Percentiles rank a stretch among this genome's conserved stretches.
These are phyloP conservation scores for Penicillium samsonianum DNA, from an alignment of 495 filamentous ascomycete genomes.

Conservation along the genomic window DNA sequence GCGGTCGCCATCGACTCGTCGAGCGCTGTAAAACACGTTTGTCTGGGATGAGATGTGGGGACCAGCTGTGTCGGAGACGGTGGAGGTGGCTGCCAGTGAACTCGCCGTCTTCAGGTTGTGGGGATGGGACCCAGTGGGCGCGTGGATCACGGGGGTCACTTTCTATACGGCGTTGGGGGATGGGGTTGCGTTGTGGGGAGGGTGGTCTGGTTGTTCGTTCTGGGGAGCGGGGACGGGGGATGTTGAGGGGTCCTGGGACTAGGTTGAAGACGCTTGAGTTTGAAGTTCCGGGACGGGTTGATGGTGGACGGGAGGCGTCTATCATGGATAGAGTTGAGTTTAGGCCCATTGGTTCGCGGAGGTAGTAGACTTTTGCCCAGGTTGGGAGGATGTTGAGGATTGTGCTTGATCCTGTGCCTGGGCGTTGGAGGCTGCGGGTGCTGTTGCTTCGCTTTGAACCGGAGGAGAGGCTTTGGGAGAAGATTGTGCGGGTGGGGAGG, in stretches of 20 bases:
- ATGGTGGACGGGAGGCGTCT: conserved; percentile 35
- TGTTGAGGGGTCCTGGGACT: conserved; percentile 33
- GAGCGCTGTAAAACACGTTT: conserved; percentile 42
- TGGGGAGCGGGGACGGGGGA: conserved; percentile 21
- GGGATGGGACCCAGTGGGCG: conserved; percentile 43
- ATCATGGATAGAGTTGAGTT: conserved; percentile 38
- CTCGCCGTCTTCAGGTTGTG: conserved; percentile 26
- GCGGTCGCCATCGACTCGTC: conserved; percentile 61
- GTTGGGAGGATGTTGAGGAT: conserved; percentile 54
- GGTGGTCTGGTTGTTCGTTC: no score
- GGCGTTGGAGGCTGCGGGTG: conserved; percentile 37
- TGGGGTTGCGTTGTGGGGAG: conserved; percentile 5
- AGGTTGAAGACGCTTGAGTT: conserved; percentile 37
- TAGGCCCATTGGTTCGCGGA: conserved; percentile 32
- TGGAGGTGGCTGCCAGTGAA: conserved; percentile 25
- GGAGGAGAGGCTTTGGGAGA: conserved; percentile 38
- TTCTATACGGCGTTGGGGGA: conserved; percentile 28
- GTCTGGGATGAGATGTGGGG: conserved; percentile 72
- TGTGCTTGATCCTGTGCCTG: conserved; percentile 51
- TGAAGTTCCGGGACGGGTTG: conserved; percentile 32
- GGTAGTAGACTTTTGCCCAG: conserved; percentile 53
- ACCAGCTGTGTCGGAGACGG: conserved; percentile 59
- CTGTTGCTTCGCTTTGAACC: conserved; percentile 44
- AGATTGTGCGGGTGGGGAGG: conserved; percentile 40
- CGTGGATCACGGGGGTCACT: conserved; percentile 48